A percentile compares a stretch with the other conserved stretches of the same genome.
phyloP scores from a whole-genome alignment of 2,329 filamentous ascomycete species.

The Claviceps capensis region DNA sequence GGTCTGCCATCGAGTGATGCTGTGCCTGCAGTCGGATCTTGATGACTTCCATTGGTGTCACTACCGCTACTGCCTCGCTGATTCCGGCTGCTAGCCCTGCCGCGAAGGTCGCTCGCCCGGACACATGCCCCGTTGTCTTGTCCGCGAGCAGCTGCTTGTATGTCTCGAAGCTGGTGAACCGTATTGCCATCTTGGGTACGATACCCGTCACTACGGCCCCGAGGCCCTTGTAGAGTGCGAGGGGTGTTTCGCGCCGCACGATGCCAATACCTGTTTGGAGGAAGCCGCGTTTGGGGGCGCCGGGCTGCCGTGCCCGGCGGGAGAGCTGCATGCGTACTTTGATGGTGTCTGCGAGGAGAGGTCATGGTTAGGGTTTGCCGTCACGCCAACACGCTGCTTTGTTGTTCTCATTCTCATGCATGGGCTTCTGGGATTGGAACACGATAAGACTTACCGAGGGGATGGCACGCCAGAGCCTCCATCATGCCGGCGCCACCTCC shows the following conservation, averaged over 20 bases:
- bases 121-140: conserved; percentile 50
- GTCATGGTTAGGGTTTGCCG: too few species aligned
- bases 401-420: too few species aligned
- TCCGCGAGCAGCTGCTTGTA: conserved; percentile 79
- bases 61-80: conserved; percentile 90
- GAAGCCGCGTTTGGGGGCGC: conserved; percentile 79
- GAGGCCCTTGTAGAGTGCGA: conserved; percentile 95
- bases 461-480: conserved; percentile 94
- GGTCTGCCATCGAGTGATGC: conserved; percentile 95
- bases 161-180: conserved; percentile 91
- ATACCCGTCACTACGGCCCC: conserved; percentile 93
- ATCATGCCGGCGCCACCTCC: conserved; percentile 98
- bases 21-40: conserved; percentile 98
- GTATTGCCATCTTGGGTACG: conserved; percentile 97
- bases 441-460: conserved; percentile 49
- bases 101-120: conserved; percentile 53
- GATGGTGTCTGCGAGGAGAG: conserved; percentile 57
- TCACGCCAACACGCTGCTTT: too few species aligned
- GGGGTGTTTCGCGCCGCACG: conserved; percentile 74
- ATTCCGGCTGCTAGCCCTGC: conserved; percentile 86
- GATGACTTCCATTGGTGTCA: conserved; percentile 97
- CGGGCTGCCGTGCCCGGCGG: conserved; percentile 65
- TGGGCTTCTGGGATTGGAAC: too few species aligned
- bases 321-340: conserved; percentile 99
- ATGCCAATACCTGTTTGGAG: conserved; percentile 76